Percentiles rank a stretch among this genome's conserved stretches.
These are phyloP conservation scores for Polygonum maritimum DNA, from an alignment of 148 eudicot species.

Conservation along the genomic window DNA sequence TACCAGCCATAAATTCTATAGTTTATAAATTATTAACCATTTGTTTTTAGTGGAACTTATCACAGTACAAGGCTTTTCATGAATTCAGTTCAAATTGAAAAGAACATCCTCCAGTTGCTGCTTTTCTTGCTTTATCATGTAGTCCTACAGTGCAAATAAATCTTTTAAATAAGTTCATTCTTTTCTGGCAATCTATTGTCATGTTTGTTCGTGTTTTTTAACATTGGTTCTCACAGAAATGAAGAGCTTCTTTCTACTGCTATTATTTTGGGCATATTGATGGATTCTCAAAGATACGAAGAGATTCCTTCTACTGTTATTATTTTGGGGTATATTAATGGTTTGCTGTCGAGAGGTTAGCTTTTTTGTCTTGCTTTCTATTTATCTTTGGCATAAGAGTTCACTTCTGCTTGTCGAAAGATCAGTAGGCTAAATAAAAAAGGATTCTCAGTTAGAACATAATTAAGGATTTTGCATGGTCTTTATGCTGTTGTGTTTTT, in stretches of 20 bases:
- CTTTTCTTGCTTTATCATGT: background rate
- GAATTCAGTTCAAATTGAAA: background rate
- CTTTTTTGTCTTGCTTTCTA: too few relatives aligned
- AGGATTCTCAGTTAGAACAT: too few relatives aligned
- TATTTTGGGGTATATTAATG: background rate
- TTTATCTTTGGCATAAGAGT: too few relatives aligned
- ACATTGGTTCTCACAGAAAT: background rate
- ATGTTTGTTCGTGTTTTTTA: background rate
- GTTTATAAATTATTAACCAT: background rate
- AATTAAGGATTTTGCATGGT: too few relatives aligned
- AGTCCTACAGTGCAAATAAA: background rate
- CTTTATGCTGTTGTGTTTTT: too few relatives aligned
- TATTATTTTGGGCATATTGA: too few relatives aligned
- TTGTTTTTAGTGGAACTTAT: background rate
- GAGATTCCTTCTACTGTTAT: background rate
- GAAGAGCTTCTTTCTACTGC: too few relatives aligned
- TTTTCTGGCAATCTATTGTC: background rate
- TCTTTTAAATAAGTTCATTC: background rate
- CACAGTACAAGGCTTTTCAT: background rate
- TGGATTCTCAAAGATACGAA: background rate
- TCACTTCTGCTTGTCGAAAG: too few relatives aligned
- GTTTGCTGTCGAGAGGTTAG: background rate
- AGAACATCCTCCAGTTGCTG: background rate
- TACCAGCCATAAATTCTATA: background rate
- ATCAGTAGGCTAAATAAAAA: too few relatives aligned